Conservation (phyloP, 1,139 yeast genomes). For the Protomyces lactucae-debilis region DNA sequence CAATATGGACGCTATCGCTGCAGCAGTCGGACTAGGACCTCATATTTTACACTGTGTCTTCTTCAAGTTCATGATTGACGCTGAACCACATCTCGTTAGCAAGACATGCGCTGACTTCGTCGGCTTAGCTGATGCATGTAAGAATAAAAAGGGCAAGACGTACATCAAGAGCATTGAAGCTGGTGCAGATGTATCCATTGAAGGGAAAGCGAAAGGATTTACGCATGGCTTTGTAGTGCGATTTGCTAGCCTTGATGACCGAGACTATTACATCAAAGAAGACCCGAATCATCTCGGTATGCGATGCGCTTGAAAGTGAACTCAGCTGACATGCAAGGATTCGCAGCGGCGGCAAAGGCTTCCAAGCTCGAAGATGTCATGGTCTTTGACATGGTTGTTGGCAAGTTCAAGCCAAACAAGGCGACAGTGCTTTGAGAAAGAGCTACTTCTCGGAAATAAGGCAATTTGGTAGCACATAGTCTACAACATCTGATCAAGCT, state of each 20-base stretch:
- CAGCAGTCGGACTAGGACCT: background rate
- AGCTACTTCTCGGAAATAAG: too few relatives aligned
- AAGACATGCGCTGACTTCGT: conserved; percentile 12
- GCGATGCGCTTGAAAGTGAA: background rate
- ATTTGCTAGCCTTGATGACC: conserved; percentile 14
- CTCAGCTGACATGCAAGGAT: background rate
- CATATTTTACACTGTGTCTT: conserved; percentile 12
- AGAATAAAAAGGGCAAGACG: conserved; percentile 13
- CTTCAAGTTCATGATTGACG: conserved; percentile 6
- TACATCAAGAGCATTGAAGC: conserved; percentile 12
- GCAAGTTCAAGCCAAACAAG: background rate
- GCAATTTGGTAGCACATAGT: background rate
- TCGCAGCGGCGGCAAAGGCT: background rate
- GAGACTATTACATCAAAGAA: conserved; percentile 13
- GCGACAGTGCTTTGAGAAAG: too few relatives aligned
- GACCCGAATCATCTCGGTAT: conserved; percentile 21
- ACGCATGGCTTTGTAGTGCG: conserved; percentile 21
- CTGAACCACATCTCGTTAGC: conserved; percentile 7
- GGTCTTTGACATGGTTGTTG: background rate
- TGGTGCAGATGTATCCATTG: conserved; percentile 19
- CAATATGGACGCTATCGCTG: background rate
- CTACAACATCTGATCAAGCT: conserved; percentile 19
- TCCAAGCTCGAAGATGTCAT: background rate
- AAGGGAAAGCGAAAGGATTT: conserved; percentile 8
- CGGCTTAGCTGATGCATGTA: conserved; percentile 1